phyloP scores from a whole-genome alignment of 23 red algal genomes.

The Gracilaria domingensis region DNA sequence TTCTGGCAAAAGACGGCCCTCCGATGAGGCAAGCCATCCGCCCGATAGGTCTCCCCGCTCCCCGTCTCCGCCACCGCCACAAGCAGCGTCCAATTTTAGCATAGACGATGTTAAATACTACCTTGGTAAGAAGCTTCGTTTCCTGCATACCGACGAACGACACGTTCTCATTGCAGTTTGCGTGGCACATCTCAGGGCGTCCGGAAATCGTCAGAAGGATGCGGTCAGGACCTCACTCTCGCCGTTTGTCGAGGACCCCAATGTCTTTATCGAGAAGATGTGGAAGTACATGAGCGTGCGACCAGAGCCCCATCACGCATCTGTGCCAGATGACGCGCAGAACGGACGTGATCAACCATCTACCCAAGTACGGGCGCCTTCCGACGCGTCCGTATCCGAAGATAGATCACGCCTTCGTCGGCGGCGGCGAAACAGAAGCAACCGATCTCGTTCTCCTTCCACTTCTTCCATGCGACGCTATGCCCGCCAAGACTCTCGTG shows the following conservation, averaged over 20 bases:
- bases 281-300: background rate
- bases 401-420: constrained; percentile 21
- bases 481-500: background rate
- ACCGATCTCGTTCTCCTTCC: constrained; percentile 8
- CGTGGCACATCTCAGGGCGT: constrained; percentile 23
- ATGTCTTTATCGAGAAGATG: constrained; percentile 22
- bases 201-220: constrained; percentile 4
- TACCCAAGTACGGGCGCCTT: background rate
- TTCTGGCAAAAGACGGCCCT: background rate
- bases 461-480: constrained; percentile 4
- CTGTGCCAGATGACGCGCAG: background rate
- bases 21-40: constrained; percentile 4
- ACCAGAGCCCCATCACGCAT: background rate
- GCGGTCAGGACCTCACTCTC: background rate
- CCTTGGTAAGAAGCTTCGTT: constrained; percentile 23
- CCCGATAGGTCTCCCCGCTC: background rate
- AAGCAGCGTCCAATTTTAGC: background rate
- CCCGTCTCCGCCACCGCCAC: background rate
- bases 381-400: constrained; percentile 7
- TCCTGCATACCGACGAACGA: constrained; percentile 7
- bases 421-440: background rate
- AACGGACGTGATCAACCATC: background rate
- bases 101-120: constrained; percentile 18
- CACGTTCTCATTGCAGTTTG: constrained; percentile 31
- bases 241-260: constrained; percentile 12